phyloP scores from a whole-genome alignment of 495 filamentous ascomycete genomes.

The Talaromyces nanjingensis region DNA sequence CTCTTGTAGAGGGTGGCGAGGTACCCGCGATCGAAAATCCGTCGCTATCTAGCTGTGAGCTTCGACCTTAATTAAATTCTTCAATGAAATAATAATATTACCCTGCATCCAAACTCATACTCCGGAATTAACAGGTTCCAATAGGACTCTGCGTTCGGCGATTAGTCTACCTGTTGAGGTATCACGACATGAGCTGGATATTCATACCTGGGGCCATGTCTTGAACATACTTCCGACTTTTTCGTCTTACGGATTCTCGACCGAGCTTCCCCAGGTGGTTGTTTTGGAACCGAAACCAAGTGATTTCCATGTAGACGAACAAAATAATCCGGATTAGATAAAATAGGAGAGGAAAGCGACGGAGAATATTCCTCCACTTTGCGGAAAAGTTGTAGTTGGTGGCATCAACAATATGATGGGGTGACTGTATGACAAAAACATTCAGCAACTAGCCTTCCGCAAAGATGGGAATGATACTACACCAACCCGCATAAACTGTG shows the following conservation, averaged over 20 bases:
- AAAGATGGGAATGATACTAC: not conserved
- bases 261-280: not conserved
- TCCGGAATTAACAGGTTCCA: not conserved
- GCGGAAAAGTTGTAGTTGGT: not conserved
- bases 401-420: slow-evolving; percentile 1
- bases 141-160: not conserved
- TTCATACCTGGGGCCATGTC: not conserved
- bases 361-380: slow-evolving; percentile 1
- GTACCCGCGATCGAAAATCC: slow-evolving; percentile 18
- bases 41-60: slow-evolving; percentile 7
- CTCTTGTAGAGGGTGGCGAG: slow-evolving; percentile 14
- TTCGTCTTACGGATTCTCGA: not conserved
- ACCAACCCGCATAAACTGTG: slow-evolving; percentile 43
- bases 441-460: not conserved
- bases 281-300: slow-evolving; percentile 1
- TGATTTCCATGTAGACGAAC: slow-evolving; percentile 1
- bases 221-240: slow-evolving; percentile 1
- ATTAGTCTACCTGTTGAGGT: not conserved
- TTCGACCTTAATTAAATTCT: not conserved
- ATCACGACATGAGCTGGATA: not conserved
- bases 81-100: not conserved
- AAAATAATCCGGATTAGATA: not conserved
- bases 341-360: not conserved
- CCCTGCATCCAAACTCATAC: slow-evolving; percentile 6
- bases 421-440: not conserved